Evolutionary conservation across 1,284 basidiomycete species (phyloP), one percentile per base, ranked within the genome.

Genomic region (Bjerkandera adusta): DNA sequence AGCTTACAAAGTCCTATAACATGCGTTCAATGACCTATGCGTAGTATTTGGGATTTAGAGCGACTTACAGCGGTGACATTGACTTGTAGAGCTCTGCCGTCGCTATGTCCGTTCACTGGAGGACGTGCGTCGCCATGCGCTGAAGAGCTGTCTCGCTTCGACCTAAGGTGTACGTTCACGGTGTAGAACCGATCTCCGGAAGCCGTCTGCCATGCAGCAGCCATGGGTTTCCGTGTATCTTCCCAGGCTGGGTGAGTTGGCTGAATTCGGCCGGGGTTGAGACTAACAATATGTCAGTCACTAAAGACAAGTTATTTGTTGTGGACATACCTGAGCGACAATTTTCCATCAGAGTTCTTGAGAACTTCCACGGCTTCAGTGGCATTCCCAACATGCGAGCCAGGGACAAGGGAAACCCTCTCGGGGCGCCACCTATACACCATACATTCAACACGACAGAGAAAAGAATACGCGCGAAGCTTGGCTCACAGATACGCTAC

Each of bases 241-340:
- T 66, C 66, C 81, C 81, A 85, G 4, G 77, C 79, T 13, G 60
- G 40, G 56, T 76, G 77, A 10, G 62, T 68, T 3, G 83, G 82
- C 36, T 82, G 75, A 44, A 85, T 76, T 38, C 81, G 76, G 22
- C 80, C 81, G 27, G 81, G 82, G 57, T 85, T 84, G 52, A 76
- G 72, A 51, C 79, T 83, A 12, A 20, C 15, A 41, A 11, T 24
- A 21, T 10, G 26, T 20, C 3, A 7, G 8, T n/a, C 5, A 10
- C 5, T 4, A 24, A 25, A 24, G 4, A 27, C 12, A 37, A 35
- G n/a, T 36, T n/a, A 37, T n/a, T 44, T 12, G 16, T 24, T 33
- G 18, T 6, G 5, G 5, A 38, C 29, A 8, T 34, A 56, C 58
- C 47, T 55, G 5, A 60, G 40, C n/a, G 42, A 48, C 5, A 65